Evolutionary conservation across 192 early-diverging fungal species (phyloP), one percentile per base, ranked within the genome.

Genomic region (Funneliformis geosporum): DNA sequence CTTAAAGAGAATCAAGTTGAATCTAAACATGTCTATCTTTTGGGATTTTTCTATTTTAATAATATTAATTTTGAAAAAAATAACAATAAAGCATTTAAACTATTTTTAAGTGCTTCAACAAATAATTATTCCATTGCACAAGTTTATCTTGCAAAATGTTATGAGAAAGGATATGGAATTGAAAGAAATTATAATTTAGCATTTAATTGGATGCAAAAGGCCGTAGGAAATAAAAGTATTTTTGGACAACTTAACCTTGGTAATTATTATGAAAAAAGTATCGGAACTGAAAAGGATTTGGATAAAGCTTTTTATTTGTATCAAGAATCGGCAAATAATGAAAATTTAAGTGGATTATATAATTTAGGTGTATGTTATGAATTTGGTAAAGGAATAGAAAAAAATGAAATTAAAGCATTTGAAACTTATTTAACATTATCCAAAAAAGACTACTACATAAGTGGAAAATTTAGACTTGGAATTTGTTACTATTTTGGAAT

Each of bases 381-480:
- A 43, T 94, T 81, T 94, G 86, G n/a, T 6, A 88, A 91, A 73
- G 94, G 91, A 23, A 85, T 87, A 16, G 88, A 88, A 39, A 90
- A 92, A 81, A 88, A 94, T 80, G 87, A 89, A 21, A 88, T 47
- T 90, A 88, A 72, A 85, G 85, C 39, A 84, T 88, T 96, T 75
- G 72, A 84, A 75, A 88, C 87, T 85, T 90, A 89, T 55, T 81
- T 74, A 7, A 86, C 82, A 50, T 88, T 89, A 4, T 87, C 86
- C 6, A 84, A 85, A 23, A 84, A 90, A 64, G 86, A n/a, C n/a
- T n/a, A 85, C 9, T 84, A 90, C 68, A 85, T 88, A 5, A 86
- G 85, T 14, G 89, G 23, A 23, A 4, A 12, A 14, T 27, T 12
- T 86, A 88, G 84, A 23, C 80, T 91, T 64, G 90, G 90, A 1